Conservation (phyloP, 805 yeast genomes). For the Pichia paraexigua region DNA sequence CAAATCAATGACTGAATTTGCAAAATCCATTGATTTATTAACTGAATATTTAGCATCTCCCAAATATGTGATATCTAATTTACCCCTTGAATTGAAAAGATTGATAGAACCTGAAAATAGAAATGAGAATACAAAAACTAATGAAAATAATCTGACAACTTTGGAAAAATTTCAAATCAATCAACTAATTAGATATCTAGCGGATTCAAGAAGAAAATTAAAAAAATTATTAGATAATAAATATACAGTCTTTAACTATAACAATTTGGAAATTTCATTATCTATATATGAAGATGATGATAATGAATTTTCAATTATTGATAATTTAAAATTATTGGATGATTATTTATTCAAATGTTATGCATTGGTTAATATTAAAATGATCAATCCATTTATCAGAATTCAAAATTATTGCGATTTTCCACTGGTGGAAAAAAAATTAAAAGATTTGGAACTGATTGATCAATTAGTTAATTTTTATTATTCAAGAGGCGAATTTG, state of each 20-base stretch:
- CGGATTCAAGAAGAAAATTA: constrained; percentile 46
- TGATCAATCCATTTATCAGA: constrained; percentile 78
- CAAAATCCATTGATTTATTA: constrained; percentile 36
- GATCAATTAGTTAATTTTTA: constrained; percentile 75
- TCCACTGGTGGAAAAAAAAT: constrained; percentile 46
- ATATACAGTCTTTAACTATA: constrained; percentile 35
- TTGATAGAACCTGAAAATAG: neutral
- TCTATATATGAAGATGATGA: constrained; percentile 28
- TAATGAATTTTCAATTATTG: constrained; percentile 14
- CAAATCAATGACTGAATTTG: constrained; percentile 17
- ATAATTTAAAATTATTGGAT: constrained; percentile 48
- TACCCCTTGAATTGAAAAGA: constrained; percentile 30
- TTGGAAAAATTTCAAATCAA: constrained; percentile 12
- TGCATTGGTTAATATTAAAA: constrained; percentile 53
- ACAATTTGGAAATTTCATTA: constrained; percentile 35
- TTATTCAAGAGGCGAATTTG: constrained; percentile 52
- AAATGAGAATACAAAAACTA: neutral
- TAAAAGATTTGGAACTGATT: constrained; percentile 41
- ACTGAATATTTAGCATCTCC: constrained; percentile 56
- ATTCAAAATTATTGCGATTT: constrained; percentile 69
- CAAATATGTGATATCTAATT: constrained; percentile 36
- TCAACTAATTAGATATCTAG: constrained; percentile 38
- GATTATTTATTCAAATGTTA: constrained; percentile 74
- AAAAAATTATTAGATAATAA: constrained; percentile 33
- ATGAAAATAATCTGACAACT: neutral